A percentile compares a stretch with the other conserved stretches of the same genome.
phyloP scores from a whole-genome alignment of 2,329 filamentous ascomycete species.

The Colletotrichum gigasporum region DNA sequence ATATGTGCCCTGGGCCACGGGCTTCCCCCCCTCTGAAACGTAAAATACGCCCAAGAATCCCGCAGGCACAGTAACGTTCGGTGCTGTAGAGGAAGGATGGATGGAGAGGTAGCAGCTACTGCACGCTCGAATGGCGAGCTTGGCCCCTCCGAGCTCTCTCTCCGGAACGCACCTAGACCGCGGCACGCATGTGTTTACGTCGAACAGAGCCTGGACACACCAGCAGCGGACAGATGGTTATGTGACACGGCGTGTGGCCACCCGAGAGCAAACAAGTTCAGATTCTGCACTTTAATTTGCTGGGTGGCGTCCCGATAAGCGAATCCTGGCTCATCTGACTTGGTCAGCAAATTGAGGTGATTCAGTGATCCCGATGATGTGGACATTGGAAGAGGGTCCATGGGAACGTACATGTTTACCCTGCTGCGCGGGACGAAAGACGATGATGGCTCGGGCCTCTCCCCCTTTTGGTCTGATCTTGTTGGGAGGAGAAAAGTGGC shows the following conservation, averaged over 20 bases:
- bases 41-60: not conserved
- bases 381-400: too few relatives aligned
- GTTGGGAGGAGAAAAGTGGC: not conserved
- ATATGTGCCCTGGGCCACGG: not conserved
- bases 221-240: not conserved
- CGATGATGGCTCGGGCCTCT: too few relatives aligned
- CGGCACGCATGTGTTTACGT: not conserved
- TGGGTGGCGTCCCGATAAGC: slow-evolving; percentile 19
- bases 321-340: slow-evolving; percentile 27
- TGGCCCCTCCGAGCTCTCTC: slow-evolving; percentile 1
- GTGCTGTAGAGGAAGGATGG: not conserved
- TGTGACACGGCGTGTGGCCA: slow-evolving; percentile 5
- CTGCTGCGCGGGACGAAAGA: not conserved
- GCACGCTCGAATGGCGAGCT: not conserved
- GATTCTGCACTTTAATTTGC: slow-evolving; percentile 23
- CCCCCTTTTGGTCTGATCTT: too few relatives aligned
- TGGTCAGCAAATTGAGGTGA: slow-evolving; percentile 23
- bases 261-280: slow-evolving; percentile 15
- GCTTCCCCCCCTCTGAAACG: slow-evolving; percentile 16
- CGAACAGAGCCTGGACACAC: slow-evolving; percentile 15
- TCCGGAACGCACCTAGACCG: not conserved
- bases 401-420: not conserved
- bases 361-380: slow-evolving; percentile 18
- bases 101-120: not conserved
- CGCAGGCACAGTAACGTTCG: not conserved